Base-by-base conservation (phyloP, 352 stramenopile genomes). In the Peronospora destructor region DNA sequence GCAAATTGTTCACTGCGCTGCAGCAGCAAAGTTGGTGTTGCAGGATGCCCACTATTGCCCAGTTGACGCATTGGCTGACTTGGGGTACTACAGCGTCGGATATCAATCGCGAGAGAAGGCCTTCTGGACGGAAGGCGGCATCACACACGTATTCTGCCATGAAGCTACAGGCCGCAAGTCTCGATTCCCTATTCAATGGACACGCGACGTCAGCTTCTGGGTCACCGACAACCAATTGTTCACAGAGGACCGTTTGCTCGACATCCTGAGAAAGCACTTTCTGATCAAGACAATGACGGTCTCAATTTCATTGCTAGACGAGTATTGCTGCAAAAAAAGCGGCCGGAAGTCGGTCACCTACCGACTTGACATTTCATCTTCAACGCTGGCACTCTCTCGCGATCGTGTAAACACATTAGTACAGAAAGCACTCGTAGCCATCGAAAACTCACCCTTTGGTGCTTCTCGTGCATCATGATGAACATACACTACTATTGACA, bases 1-100 rank as follows among this genome's bases (percentile, higher is more conserved):
- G 83, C 83, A 91, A 60, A 66, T 94, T 43, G 76, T 79, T 26
- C 63, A 81, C 19, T 79, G 72, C 40, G 83, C 83, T 19, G 79
- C 81, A 10, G 51, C 61, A 16, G 64, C 76, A 0, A 61, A 68
- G 0, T 58, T 92, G 21, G 43, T 91, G 13, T 56, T 88, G 35
- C 59, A 76, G 26, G 59, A 76, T 45, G 78, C 83, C 17, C 78
- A 91, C 41, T 60, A 66, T 7, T 86, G 73, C 36, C 81, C 81
- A 2, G 72, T 89, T 14, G 62, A 84, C 16, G 54, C 56, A 29
- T 63, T 91, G 17, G 57, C 66, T 0, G 52, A 61, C 29, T 61
- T 91, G 19, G 81, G 81, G n/a, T 91, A 91, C 67, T 75, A 81
- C 50, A 87, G 77, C 37, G 78, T 90, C 23, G 81, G 81, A 32